A percentile compares a stretch with the other conserved stretches of the same genome.
These are phyloP conservation scores for Tricholomella constricta DNA, from an alignment of 768 basidiomycete genomes.

Conservation along the genomic window DNA sequence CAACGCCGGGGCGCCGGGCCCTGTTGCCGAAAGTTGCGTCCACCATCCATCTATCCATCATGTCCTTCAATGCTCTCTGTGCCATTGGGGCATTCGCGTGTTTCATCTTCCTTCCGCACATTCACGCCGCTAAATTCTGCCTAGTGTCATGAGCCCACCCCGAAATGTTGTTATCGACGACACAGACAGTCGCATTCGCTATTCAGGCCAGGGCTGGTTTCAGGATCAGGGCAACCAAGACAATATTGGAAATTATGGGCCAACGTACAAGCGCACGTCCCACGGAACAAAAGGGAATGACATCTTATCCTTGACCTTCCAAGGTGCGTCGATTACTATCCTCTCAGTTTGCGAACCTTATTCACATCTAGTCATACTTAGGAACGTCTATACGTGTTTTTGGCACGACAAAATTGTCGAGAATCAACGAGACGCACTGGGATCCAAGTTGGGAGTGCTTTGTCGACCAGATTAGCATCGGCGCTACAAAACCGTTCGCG, in stretches of 20 bases:
- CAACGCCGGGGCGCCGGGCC: no score
- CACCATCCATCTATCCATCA: no score
- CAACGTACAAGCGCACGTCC: conserved; percentile 30
- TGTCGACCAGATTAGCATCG: conserved; percentile 24
- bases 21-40: no score
- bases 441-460: conserved; percentile 29
- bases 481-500: conserved; percentile 7
- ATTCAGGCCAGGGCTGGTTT: conserved; percentile 32
- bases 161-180: conserved; percentile 38
- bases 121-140: background rate
- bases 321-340: conserved; percentile 19
- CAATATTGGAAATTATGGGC: conserved; percentile 31
- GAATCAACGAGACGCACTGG: no score
- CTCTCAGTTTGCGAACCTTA: background rate
- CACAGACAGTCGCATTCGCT: conserved; percentile 30
- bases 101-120: no score
- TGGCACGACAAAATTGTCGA: no score
- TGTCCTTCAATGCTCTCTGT: no score
- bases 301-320: conserved; percentile 30
- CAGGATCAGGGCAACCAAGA: conserved; percentile 27
- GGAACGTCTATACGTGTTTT: conserved; percentile 18
- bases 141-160: conserved; percentile 3
- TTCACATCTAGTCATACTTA: background rate
- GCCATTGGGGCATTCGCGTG: no score
- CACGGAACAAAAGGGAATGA: conserved; percentile 30